Evolutionary conservation across 2,329 filamentous ascomycete genomes (phyloP), one percentile per base, ranked within the genome.

Genomic region (Aspergillus floridensis): DNA sequence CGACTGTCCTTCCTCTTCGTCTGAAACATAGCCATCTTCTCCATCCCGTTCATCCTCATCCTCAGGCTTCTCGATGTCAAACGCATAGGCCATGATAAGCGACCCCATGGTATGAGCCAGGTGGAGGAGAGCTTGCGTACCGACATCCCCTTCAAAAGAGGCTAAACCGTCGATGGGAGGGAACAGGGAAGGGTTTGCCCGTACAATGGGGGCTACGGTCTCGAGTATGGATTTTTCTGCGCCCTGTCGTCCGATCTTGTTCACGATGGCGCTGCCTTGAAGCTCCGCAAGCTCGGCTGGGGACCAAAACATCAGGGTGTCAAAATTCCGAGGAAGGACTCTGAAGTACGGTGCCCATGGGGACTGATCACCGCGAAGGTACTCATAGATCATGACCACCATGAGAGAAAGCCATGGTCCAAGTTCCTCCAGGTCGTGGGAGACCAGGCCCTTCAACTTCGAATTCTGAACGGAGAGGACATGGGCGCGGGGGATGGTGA

Each of bases 271-370:
- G 70, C 90, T 93, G 19, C 88, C 90, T 76, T 93, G 88, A 8
- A 96, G 83, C 68, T 88, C 82, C 0, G 79, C 76, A 2, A 96
- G 80, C 72, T 96, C 92, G 1, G 80, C 77, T 0, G 83, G 79
- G 2, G 84, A 80, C 93, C 93, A 97, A 77, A 93, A 96, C 90
- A 97, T 96, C 64, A 93, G 83, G 2, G 91, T 96, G 72, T 95
- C 86, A 70, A 96, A 96, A 1, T 77, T 69, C 56, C 72, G 71
- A 2, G 92, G 92, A 5, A 96, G 81, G 21, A 96, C 80, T 59
- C 87, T 82, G 65, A 96, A 87, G 74, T 96, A 96, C 0, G 87
- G 82, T 64, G 86, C 85, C 92, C 92, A 96, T 8, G 76, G 77
- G 1, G 92, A 96, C 1, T 76, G 61, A 67, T 78, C 53, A 74